These are phyloP conservation scores for Xylaria sp. DNA, from an alignment of 2,329 filamentous ascomycete species.

Conservation along the genomic window DNA sequence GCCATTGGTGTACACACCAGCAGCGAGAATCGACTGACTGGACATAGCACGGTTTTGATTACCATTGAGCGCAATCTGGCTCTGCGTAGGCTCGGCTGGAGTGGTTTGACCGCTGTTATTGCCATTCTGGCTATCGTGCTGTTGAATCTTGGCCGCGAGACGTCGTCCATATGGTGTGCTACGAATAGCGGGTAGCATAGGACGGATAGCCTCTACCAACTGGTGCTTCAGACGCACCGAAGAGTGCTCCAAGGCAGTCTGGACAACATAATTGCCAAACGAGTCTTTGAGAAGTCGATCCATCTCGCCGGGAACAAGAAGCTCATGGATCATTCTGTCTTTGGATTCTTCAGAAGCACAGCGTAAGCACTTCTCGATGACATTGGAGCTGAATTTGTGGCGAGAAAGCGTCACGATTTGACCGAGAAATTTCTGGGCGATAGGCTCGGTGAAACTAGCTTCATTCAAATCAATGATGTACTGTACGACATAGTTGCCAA, in stretches of 20 bases:
- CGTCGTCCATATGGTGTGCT: slow-evolving; percentile 94
- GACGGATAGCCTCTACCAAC: slow-evolving; percentile 86
- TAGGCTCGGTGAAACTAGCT: slow-evolving; percentile 84
- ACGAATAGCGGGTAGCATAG: slow-evolving; percentile 84
- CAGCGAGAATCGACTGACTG: slow-evolving; percentile 53
- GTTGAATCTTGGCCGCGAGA: slow-evolving; percentile 86
- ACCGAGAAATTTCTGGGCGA: slow-evolving; percentile 83
- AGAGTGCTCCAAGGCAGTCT: slow-evolving; percentile 91
- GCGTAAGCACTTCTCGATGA: slow-evolving; percentile 95
- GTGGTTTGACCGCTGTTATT: slow-evolving; percentile 62
- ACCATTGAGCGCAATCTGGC: slow-evolving; percentile 64
- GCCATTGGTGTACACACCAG: slow-evolving; percentile 50
- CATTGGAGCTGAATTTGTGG: slow-evolving; percentile 99
- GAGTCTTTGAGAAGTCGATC: slow-evolving; percentile 90
- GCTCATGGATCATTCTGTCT: slow-evolving; percentile 85
- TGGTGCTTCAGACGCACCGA: slow-evolving; percentile 77
- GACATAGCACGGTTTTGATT: slow-evolving; percentile 57
- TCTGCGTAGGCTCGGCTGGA: slow-evolving; percentile 63
- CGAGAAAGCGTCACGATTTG: slow-evolving; percentile 79
- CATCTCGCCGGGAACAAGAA: slow-evolving; percentile 78
- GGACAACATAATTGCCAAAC: slow-evolving; percentile 97
- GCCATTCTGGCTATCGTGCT: slow-evolving; percentile 62
- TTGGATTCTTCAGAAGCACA: slow-evolving; percentile 80
- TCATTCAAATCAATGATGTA: slow-evolving; percentile 98
- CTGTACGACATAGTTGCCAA: slow-evolving; percentile 98